A percentile compares a stretch with the other conserved stretches of the same genome.
These are phyloP conservation scores for Heritiera littoralis DNA, from an alignment of 345 rosid species.

Conservation along the genomic window DNA sequence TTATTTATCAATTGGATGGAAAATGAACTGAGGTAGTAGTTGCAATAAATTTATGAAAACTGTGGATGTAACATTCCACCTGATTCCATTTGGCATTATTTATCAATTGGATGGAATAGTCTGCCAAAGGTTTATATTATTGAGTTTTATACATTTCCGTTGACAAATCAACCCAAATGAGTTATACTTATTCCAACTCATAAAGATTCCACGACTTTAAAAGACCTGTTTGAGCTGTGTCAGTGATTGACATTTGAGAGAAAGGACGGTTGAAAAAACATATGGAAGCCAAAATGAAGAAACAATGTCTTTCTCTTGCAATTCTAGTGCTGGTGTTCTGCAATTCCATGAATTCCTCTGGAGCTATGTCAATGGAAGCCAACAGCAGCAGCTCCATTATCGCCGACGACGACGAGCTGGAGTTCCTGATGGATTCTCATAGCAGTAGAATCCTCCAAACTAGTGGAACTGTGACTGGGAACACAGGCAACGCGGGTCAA, in stretches of 20 bases:
- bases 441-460: conserved; percentile 12
- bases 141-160: background rate
- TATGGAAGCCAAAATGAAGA: conserved; percentile 11
- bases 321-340: conserved; percentile 3
- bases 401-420: background rate
- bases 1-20: background rate
- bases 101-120: background rate
- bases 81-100: background rate
- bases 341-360: background rate
- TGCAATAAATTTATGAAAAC: background rate
- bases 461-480: conserved; percentile 2
- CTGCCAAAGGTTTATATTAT: background rate
- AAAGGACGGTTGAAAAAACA: background rate
- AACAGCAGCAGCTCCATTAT: conserved; percentile 1
- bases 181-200: background rate
- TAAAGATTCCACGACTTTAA: background rate
- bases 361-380: background rate
- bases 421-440: conserved; percentile 16
- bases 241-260: background rate
- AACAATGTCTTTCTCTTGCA: background rate
- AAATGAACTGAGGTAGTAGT: background rate
- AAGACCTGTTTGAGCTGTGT: background rate
- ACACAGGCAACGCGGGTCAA: background rate
- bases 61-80: conserved; percentile 1
- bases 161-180: background rate